Percentiles rank a stretch among this genome's conserved stretches.
Conservation (phyloP, 306 rosid species). For the Vigna reflexopilosa region DNA sequence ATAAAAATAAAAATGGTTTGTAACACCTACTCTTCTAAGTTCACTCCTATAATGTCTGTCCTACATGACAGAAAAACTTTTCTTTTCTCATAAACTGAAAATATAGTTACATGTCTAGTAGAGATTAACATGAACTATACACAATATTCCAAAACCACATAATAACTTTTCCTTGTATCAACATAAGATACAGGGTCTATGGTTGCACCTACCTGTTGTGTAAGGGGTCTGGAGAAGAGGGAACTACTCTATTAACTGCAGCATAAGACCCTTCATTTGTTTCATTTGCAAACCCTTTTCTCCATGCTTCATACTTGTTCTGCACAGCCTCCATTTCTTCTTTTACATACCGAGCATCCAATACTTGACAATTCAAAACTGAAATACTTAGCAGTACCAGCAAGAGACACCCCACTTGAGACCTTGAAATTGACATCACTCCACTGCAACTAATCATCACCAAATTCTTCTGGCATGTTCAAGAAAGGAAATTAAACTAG, state of each 20-base stretch:
- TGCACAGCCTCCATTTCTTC: constrained; percentile 38
- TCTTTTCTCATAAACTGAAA: neutral
- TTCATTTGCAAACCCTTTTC: constrained; percentile 34
- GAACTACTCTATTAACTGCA: constrained; percentile 63
- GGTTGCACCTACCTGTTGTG: constrained; percentile 79
- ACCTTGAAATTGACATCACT: constrained; percentile 58
- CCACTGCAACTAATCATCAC: constrained; percentile 4
- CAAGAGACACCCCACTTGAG: constrained; percentile 46
- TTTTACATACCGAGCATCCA: constrained; percentile 52
- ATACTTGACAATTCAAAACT: constrained; percentile 42
- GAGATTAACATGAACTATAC: neutral
- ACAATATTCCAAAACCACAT: neutral
- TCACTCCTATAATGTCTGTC: neutral
- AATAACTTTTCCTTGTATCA: neutral
- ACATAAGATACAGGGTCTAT: neutral
- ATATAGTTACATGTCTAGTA: neutral
- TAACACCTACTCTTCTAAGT: neutral
- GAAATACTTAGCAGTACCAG: constrained; percentile 56
- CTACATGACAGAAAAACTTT: neutral
- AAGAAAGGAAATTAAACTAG: constrained; percentile 18
- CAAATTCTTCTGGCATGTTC: neutral
- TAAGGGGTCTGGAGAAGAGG: constrained; percentile 82
- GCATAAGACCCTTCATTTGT: constrained; percentile 48
- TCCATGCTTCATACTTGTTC: constrained; percentile 45
- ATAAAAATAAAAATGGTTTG: neutral